A percentile compares a stretch with the other conserved stretches of the same genome.
Evolutionary conservation across 1,284 basidiomycete genomes (phyloP).

Genomic region (Golubevia pallescens): DNA sequence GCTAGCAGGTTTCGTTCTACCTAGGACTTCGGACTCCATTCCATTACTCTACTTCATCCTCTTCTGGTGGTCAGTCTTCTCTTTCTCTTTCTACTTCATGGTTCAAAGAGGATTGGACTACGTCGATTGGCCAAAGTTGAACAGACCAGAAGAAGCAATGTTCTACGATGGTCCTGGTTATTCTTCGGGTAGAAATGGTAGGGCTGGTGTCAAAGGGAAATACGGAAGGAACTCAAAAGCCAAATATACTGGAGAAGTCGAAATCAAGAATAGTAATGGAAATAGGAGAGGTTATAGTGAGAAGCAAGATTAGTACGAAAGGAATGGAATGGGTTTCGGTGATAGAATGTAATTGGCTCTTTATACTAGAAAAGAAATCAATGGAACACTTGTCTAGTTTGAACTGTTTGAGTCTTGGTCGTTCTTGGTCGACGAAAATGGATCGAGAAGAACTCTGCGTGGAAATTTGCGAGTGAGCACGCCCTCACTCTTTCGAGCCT

Average conservation of each 20-base stretch:
- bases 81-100: conserved; percentile 36
- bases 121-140: conserved; percentile 59
- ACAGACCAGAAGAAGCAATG: conserved; percentile 47
- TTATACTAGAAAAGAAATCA: too few relatives aligned
- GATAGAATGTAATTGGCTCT: too few relatives aligned
- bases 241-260: background rate
- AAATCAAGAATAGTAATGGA: background rate
- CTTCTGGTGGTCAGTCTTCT: conserved; percentile 30
- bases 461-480: too few relatives aligned
- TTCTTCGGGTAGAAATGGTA: conserved; percentile 37
- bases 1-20: conserved; percentile 58
- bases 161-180: conserved; percentile 60
- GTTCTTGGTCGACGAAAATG: too few relatives aligned
- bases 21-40: conserved; percentile 9
- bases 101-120: conserved; percentile 51
- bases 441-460: too few relatives aligned
- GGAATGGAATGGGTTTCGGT: too few relatives aligned
- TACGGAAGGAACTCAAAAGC: conserved; percentile 6
- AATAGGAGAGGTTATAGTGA: background rate
- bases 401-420: too few relatives aligned
- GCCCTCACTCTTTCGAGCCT: too few relatives aligned
- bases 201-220: conserved; percentile 12
- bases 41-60: conserved; percentile 27
- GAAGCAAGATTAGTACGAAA: background rate
- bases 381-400: too few relatives aligned